A percentile compares a stretch with the other conserved stretches of the same genome.
Evolutionary conservation across 2,329 filamentous ascomycete genomes (phyloP).

Genomic region (Pseudocercospora fijiensis): DNA sequence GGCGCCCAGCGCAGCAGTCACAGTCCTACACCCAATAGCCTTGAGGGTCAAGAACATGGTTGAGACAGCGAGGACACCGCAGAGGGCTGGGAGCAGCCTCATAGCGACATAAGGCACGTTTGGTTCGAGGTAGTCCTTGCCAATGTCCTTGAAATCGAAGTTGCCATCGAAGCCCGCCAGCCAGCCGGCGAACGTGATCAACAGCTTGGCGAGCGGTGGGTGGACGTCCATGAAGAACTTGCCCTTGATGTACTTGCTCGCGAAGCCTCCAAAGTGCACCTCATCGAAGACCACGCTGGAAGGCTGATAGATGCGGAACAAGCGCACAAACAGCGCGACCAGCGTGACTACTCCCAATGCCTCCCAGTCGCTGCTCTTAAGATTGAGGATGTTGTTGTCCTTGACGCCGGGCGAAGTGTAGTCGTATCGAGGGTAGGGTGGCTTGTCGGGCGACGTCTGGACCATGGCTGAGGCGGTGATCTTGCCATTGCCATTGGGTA

Average conservation of each 20-base stretch:
- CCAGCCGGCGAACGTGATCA: slow-evolving; percentile 93
- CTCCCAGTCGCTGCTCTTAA: slow-evolving; percentile 81
- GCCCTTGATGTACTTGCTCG: slow-evolving; percentile 98
- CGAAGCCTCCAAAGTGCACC: slow-evolving; percentile 98
- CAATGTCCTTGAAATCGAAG: slow-evolving; percentile 99
- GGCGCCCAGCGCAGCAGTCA: slow-evolving; percentile 78
- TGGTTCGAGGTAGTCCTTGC: slow-evolving; percentile 95
- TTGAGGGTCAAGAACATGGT: slow-evolving; percentile 95
- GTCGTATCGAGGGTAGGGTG: slow-evolving; percentile 44
- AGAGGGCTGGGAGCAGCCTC: slow-evolving; percentile 87
- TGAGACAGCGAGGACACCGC: slow-evolving; percentile 83
- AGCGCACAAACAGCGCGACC: slow-evolving; percentile 73
- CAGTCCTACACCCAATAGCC: slow-evolving; percentile 81
- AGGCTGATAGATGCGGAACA: slow-evolving; percentile 96
- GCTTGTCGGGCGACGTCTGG: slow-evolving; percentile 38
- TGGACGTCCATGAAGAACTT: slow-evolving; percentile 99
- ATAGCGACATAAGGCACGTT: slow-evolving; percentile 96
- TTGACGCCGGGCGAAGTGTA: slow-evolving; percentile 77
- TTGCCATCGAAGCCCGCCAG: slow-evolving; percentile 90
- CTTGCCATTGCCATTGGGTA: slow-evolving; percentile 23
- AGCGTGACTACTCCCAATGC: slow-evolving; percentile 70
- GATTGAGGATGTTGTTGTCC: slow-evolving; percentile 88
- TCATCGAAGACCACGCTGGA: slow-evolving; percentile 98
- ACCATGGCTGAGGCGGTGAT: slow-evolving; percentile 23
- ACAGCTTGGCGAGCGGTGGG: slow-evolving; percentile 90